These are phyloP conservation scores for Salisapilia sapeloensis DNA, from an alignment of 352 stramenopile genomes.

Conservation along the genomic window DNA sequence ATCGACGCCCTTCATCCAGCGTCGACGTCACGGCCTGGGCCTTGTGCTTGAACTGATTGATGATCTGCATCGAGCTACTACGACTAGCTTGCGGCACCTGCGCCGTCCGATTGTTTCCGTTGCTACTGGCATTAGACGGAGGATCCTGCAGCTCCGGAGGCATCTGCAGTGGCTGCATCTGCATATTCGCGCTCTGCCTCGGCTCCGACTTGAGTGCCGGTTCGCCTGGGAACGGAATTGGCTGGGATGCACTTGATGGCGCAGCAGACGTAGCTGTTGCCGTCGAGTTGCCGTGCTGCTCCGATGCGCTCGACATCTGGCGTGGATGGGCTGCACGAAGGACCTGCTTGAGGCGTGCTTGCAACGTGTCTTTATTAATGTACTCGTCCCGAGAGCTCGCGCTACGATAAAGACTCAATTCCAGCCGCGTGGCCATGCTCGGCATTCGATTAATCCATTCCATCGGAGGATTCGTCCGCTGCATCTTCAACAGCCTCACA, in stretches of 20 bases:
- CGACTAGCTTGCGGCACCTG: constrained; percentile 16
- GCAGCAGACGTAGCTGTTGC: constrained; percentile 4
- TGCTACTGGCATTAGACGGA: constrained; percentile 6
- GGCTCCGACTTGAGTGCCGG: constrained; percentile 14
- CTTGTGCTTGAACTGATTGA: constrained; percentile 62
- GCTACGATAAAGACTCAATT: constrained; percentile 92
- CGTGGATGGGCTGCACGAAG: constrained; percentile 67
- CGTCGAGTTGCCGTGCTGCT: constrained; percentile 12
- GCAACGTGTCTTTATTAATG: constrained; percentile 88
- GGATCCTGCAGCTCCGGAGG: constrained; percentile 44
- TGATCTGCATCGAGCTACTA: constrained; percentile 63
- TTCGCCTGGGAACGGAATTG: constrained; percentile 42
- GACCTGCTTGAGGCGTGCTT: constrained; percentile 90
- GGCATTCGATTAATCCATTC: constrained; percentile 96
- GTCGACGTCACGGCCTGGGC: constrained; percentile 67
- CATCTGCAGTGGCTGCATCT: constrained; percentile 60
- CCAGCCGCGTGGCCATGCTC: constrained; percentile 94
- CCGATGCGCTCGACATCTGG: too few species aligned
- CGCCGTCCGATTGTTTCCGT: constrained; percentile 6
- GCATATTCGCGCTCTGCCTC: constrained; percentile 4
- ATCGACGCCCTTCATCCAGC: constrained; percentile 61
- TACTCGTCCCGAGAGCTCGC: constrained; percentile 86
- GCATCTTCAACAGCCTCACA: constrained; percentile 89
- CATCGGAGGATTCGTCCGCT: constrained; percentile 88
- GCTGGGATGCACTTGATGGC: constrained; percentile 6